Evolutionary conservation across 108 stramenopile species (phyloP), one percentile per base, ranked within the genome.

Genomic region (Chaetoceros tenuissimus): DNA sequence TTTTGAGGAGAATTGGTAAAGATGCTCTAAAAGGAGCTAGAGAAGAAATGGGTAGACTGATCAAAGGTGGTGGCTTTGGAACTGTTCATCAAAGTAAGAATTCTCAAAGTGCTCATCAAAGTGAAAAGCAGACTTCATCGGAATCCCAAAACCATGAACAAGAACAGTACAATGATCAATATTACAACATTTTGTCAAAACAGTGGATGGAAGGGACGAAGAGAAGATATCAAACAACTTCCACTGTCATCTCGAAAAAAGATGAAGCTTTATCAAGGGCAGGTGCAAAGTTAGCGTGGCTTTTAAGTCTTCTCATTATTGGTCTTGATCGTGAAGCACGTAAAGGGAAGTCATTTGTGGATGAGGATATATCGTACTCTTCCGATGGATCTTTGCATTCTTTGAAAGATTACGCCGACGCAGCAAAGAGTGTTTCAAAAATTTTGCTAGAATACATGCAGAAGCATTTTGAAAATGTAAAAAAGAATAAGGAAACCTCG

Each of bases 1-100:
- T 84, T 10, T 67, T 93, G 43, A 68, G 85, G 2, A 77, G 72
- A 49, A 74, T 92, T 29, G 53, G 72, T 31, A 72, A 76, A 20
- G 84, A 82, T 44, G 69, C 82, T 1, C 55, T 92, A 45, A 66
- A 80, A 24, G 68, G 65, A 24, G 89, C 85, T 17, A 54, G 89
- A 19, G 89, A 87, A 65, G 89, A 87, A 59, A 92, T 92, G 89
- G 85, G 89, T 34, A 64, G 89, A n/a, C 55, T 90, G 53, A 82
- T 90, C 46, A 71, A 80, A 31, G 89, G 81, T n/a, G 79, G 56
- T 26, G 79, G 79, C 2, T 80, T 80, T 69, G 79, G 77, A 8
- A 69, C 48, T 8, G 51, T 68, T 21, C 57, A 67, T 20, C 64
- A 68, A 58, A 65, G 64, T 2, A 62, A 67, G n/a, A 28, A 46